Evolutionary conservation across 352 stramenopile genomes (phyloP).

Genomic region (Albugo candida): DNA sequence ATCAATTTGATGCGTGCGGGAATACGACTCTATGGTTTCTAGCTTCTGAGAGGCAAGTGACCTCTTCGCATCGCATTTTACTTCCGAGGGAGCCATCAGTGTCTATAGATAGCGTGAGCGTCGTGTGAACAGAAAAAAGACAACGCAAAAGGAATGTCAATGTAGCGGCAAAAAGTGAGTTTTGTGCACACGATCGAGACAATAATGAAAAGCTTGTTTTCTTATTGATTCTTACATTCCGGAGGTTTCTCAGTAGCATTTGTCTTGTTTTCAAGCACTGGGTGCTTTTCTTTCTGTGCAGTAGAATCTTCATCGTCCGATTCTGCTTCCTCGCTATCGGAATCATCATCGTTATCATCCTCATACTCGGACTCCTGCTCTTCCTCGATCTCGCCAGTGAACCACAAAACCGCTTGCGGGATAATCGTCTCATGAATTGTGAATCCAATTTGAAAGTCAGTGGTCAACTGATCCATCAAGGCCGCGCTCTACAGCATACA

Average conservation of each 20-base stretch:
- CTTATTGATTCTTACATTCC: conserved; percentile 82
- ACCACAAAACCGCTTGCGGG: conserved; percentile 70
- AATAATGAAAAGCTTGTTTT: too few species aligned
- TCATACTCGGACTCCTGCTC: conserved; percentile 68
- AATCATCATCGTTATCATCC: conserved; percentile 13
- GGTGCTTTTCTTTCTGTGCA: conserved; percentile 47
- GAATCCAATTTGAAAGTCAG: conserved; percentile 74
- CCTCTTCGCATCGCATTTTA: too few species aligned
- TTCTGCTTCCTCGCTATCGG: neutral
- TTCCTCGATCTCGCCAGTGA: conserved; percentile 62
- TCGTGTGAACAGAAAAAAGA: too few species aligned
- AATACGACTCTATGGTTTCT: conserved; percentile 38
- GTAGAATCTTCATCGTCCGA: conserved; percentile 25
- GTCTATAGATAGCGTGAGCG: too few species aligned
- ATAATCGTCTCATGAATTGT: conserved; percentile 79
- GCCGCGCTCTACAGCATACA: conserved; percentile 38
- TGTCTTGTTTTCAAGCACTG: conserved; percentile 29
- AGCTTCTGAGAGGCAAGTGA: conserved; percentile 1
- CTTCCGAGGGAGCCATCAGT: too few species aligned
- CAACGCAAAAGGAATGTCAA: too few species aligned
- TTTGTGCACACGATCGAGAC: too few species aligned
- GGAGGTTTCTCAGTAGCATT: conserved; percentile 62
- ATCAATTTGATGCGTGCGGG: conserved; percentile 30
- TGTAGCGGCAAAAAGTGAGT: too few species aligned
- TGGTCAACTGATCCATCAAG: conserved; percentile 69